phyloP scores from a whole-genome alignment of 2,329 filamentous ascomycete species.

The Fusarium papillatum region DNA sequence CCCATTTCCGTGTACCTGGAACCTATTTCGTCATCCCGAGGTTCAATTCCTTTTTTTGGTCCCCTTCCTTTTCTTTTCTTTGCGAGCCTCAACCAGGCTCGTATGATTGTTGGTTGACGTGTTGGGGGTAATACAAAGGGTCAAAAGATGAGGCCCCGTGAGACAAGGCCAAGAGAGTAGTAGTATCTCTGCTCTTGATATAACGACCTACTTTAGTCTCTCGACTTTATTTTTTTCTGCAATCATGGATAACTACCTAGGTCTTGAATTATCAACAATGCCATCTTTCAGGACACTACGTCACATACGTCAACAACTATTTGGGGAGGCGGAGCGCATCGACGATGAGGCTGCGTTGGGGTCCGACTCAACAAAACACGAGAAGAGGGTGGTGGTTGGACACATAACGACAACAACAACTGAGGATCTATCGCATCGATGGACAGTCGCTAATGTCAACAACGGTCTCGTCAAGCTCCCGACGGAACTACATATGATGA shows the following conservation, averaged over 20 bases:
- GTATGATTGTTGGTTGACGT: neutral
- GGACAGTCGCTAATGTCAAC: neutral
- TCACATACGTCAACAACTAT: conserved; percentile 7
- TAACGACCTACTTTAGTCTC: neutral
- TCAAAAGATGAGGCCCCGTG: neutral
- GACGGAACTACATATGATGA: conserved; percentile 56
- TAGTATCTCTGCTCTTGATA: neutral
- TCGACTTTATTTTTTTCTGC: neutral
- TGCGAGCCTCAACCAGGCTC: neutral
- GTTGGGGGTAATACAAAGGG: neutral
- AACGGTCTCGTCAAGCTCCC: conserved; percentile 52
- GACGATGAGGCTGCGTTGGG: neutral
- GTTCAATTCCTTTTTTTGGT: neutral
- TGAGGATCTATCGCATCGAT: accelerated
- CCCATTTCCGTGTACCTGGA: neutral
- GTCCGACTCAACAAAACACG: neutral
- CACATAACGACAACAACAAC: neutral
- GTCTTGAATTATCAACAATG: neutral
- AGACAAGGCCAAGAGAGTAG: neutral
- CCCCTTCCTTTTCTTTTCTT: neutral
- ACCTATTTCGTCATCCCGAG: neutral
- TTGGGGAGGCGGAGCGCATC: neutral
- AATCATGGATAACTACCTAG: neutral
- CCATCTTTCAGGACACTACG: neutral
- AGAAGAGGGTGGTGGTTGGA: neutral